Evolutionary conservation across 1,139 yeast genomes (phyloP).

Genomic region (Candida sp.): DNA sequence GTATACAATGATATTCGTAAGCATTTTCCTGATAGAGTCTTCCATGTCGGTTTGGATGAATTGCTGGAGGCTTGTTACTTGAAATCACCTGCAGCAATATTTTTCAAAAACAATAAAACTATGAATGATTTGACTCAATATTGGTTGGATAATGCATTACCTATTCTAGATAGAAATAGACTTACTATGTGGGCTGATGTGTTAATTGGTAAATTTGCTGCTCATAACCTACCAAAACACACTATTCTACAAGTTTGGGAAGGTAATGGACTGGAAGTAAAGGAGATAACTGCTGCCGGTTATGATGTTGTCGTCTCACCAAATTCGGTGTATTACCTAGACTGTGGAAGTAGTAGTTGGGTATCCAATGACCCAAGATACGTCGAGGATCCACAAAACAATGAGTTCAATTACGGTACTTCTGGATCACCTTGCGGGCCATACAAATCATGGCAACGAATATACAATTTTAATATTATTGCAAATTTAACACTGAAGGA

Average conservation of each 20-base stretch:
- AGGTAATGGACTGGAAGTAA: conserved; percentile 21
- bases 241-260: conserved; percentile 44
- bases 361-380: conserved; percentile 37
- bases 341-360: conserved; percentile 47
- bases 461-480: conserved; percentile 37
- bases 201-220: conserved; percentile 19
- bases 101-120: conserved; percentile 16
- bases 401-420: conserved; percentile 24
- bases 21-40: conserved; percentile 33
- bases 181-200: conserved; percentile 50
- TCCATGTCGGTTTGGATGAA: conserved; percentile 50
- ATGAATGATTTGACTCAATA: conserved; percentile 31
- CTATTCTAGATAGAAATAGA: conserved; percentile 25
- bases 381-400: conserved; percentile 20
- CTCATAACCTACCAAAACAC: conserved; percentile 20
- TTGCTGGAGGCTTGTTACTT: conserved; percentile 32
- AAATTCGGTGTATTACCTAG: conserved; percentile 36
- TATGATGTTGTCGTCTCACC: conserved; percentile 44
- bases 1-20: conserved; percentile 36
- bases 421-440: conserved; percentile 53
- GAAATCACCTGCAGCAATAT: conserved; percentile 7
- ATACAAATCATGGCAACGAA: conserved; percentile 48
- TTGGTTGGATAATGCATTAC: conserved; percentile 36
- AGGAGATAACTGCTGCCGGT: conserved; percentile 30
- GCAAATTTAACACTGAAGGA: conserved; percentile 31